These are phyloP conservation scores for Cymodocea nodosa DNA, from an alignment of 116 monocot species.

Conservation along the genomic window DNA sequence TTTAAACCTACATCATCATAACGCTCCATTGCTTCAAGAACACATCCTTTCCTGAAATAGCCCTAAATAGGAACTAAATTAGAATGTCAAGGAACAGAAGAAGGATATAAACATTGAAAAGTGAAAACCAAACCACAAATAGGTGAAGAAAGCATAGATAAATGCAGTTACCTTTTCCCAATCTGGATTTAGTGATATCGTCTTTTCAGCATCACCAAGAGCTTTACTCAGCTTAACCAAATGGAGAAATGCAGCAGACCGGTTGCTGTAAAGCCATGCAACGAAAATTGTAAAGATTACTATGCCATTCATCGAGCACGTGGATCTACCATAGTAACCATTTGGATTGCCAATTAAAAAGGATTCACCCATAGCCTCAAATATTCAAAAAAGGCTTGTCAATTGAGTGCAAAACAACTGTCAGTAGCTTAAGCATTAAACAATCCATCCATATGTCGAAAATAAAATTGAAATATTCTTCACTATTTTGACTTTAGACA, in stretches of 20 bases:
- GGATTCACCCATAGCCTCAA: no score
- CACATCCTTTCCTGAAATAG: slow-evolving; percentile 95
- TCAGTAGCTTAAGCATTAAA: no score
- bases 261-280: slow-evolving; percentile 42
- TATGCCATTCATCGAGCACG: background rate
- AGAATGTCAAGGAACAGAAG: background rate
- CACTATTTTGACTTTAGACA: no score
- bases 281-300: background rate
- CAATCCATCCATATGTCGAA: no score
- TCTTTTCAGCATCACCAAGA: slow-evolving; percentile 84
- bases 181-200: slow-evolving; percentile 66
- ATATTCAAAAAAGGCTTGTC: no score
- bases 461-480: no score
- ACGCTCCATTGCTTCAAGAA: slow-evolving; percentile 84
- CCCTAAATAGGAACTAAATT: slow-evolving; percentile 42
- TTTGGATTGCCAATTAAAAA: no score
- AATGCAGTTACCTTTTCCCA: slow-evolving; percentile 79
- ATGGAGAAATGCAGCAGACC: slow-evolving; percentile 85
- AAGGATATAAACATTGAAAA: background rate
- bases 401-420: no score
- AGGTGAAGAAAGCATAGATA: background rate
- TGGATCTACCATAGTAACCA: no score
- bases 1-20: slow-evolving; percentile 66
- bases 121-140: background rate
- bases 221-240: slow-evolving; percentile 95